Evolutionary conservation across 495 filamentous ascomycete species (phyloP).

Genomic region (Penicillium longicatenatum): DNA sequence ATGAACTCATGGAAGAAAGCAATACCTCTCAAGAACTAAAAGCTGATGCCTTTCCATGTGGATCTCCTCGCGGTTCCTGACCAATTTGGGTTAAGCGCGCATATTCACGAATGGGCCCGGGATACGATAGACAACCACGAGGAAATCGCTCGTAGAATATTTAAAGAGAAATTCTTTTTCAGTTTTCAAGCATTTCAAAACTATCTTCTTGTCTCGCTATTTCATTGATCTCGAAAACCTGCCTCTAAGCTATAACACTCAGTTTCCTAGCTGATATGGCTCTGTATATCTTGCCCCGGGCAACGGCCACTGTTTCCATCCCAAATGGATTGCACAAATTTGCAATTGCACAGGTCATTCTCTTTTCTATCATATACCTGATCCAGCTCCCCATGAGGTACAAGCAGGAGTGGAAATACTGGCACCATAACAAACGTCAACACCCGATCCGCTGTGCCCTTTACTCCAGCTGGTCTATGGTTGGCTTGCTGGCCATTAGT

Average conservation of each 20-base stretch:
- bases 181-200: too few species aligned
- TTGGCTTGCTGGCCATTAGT: constrained; percentile 34
- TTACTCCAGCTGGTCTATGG: constrained; percentile 35
- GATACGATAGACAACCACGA: not conserved
- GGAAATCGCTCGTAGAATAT: not conserved
- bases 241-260: not conserved
- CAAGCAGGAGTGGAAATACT: constrained; percentile 35
- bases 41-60: too few species aligned
- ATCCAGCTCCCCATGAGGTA: constrained; percentile 28
- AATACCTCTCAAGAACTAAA: too few species aligned
- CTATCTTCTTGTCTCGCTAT: not conserved
- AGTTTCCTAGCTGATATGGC: constrained; percentile 6
- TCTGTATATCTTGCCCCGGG: constrained; percentile 1
- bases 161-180: not conserved
- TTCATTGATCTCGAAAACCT: not conserved
- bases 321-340: constrained; percentile 24
- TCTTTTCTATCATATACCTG: constrained; percentile 30
- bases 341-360: constrained; percentile 31
- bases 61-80: too few species aligned
- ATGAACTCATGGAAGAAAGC: too few species aligned
- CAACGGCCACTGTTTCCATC: constrained; percentile 11
- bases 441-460: constrained; percentile 23
- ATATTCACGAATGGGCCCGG: too few species aligned
- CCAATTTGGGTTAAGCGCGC: too few species aligned
- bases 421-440: constrained; percentile 33